These are phyloP conservation scores for Malbranchea cinnamomea DNA, from an alignment of 2,329 filamentous ascomycete genomes.

Conservation along the genomic window DNA sequence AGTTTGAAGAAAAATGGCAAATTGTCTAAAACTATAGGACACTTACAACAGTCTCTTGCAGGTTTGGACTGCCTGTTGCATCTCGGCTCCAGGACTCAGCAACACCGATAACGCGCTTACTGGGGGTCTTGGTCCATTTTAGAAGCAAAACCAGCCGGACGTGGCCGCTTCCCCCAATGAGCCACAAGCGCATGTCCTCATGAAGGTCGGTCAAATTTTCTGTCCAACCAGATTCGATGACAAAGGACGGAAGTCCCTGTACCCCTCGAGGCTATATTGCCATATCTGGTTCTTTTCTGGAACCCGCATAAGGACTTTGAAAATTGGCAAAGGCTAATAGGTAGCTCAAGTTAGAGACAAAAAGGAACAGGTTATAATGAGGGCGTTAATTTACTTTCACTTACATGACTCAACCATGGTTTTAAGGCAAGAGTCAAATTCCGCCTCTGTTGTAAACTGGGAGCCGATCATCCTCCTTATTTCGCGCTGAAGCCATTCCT, in stretches of 20 bases:
- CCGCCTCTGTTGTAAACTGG: constrained; percentile 4
- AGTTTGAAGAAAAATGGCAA: too few species aligned
- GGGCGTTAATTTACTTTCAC: background rate
- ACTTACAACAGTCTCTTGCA: constrained; percentile 5
- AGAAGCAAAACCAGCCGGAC: constrained; percentile 6
- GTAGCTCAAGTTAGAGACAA: constrained; percentile 2
- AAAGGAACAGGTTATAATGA: background rate
- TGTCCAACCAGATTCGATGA: constrained; percentile 6
- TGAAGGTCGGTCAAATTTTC: constrained; percentile 6
- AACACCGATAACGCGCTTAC: constrained; percentile 1
- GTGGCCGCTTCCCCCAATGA: constrained; percentile 2
- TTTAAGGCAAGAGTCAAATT: background rate
- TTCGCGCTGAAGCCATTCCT: constrained; percentile 4
- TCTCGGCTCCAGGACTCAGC: constrained; percentile 4
- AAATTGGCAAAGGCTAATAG: constrained; percentile 3
- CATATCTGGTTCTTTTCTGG: constrained; percentile 7
- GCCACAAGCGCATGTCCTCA: constrained; percentile 6
- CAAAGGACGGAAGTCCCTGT: constrained; percentile 5
- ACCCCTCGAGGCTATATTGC: constrained; percentile 3
- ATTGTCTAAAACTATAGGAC: too few species aligned
- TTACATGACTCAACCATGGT: constrained; percentile 2
- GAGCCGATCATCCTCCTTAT: constrained; percentile 2
- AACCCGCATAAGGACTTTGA: constrained; percentile 2
- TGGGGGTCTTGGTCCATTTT: constrained; percentile 6
- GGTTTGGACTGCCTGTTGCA: constrained; percentile 1